Evolutionary conservation across 2,329 filamentous ascomycete genomes (phyloP).

Genomic region (Monosporascus sp.): DNA sequence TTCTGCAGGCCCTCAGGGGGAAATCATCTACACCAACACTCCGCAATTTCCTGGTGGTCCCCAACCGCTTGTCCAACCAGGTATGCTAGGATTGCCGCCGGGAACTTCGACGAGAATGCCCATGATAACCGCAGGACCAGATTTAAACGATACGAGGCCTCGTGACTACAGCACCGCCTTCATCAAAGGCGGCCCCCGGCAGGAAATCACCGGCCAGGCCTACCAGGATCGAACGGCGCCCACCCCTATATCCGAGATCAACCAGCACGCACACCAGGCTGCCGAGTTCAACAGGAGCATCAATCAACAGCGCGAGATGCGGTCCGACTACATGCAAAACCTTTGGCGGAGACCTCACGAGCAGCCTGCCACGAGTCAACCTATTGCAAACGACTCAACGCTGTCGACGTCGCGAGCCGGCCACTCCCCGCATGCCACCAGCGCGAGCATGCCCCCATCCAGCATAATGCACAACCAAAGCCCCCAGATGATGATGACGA

Average conservation of each 20-base stretch:
- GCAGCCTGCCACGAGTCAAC: conserved; percentile 53
- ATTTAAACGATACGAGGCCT: conserved; percentile 70
- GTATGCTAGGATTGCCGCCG: conserved; percentile 61
- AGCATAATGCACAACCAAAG: conserved; percentile 57
- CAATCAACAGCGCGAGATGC: conserved; percentile 73
- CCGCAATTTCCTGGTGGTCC: conserved; percentile 63
- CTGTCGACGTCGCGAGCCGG: conserved; percentile 48
- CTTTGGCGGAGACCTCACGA: conserved; percentile 84
- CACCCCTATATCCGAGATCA: conserved; percentile 70
- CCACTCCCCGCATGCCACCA: conserved; percentile 54
- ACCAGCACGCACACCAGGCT: conserved; percentile 81
- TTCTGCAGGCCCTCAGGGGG: conserved; percentile 67
- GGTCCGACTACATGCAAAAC: conserved; percentile 73
- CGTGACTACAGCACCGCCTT: conserved; percentile 75
- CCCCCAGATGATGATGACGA: conserved; percentile 63
- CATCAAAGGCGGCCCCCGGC: conserved; percentile 70
- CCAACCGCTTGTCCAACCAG: conserved; percentile 66
- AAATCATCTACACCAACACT: conserved; percentile 83
- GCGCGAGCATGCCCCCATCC: conserved; percentile 51
- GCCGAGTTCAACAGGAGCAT: conserved; percentile 87
- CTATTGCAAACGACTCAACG: conserved; percentile 40
- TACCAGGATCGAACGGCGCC: conserved; percentile 85
- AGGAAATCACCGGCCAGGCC: conserved; percentile 80
- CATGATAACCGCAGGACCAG: conserved; percentile 77
- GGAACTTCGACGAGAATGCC: conserved; percentile 69